Conservation (phyloP, 148 eudicot genomes). For the Nyssa sinensis region DNA sequence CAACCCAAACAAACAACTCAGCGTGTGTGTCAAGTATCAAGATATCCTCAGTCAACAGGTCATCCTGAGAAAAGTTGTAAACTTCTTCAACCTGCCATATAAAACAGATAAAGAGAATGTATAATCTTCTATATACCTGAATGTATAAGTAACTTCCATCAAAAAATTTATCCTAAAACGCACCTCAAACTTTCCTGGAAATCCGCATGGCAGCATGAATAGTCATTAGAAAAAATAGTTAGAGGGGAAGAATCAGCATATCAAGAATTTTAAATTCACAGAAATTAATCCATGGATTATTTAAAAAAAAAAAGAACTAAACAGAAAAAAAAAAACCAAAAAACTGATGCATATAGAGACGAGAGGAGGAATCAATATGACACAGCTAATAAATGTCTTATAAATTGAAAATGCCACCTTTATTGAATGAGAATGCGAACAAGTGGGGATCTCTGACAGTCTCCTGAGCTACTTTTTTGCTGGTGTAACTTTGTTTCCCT, state of each 20-base stretch:
- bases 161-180: constrained; percentile 16
- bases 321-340: not conserved
- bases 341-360: not conserved
- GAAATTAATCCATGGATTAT: not conserved
- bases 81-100: constrained; percentile 80
- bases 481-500: constrained; percentile 80
- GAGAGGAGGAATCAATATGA: not conserved
- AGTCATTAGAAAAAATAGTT: constrained; percentile 25
- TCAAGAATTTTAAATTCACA: not conserved
- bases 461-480: constrained; percentile 71
- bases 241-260: constrained; percentile 15
- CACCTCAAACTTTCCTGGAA: constrained; percentile 93
- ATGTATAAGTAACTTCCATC: not conserved
- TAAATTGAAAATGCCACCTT: constrained; percentile 46
- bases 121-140: not conserved
- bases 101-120: not conserved
- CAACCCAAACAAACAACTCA: constrained; percentile 96
- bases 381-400: too few relatives aligned
- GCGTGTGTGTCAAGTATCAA: constrained; percentile 92
- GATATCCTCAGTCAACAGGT: constrained; percentile 91
- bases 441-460: constrained; percentile 86
- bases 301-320: not conserved
- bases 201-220: constrained; percentile 28
- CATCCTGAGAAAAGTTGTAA: constrained; percentile 94
- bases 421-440: constrained; percentile 61